Evolutionary conservation across 228 moss, liverwort and hornwort genomes (phyloP).

Genomic region (Sphagnum fallax): DNA sequence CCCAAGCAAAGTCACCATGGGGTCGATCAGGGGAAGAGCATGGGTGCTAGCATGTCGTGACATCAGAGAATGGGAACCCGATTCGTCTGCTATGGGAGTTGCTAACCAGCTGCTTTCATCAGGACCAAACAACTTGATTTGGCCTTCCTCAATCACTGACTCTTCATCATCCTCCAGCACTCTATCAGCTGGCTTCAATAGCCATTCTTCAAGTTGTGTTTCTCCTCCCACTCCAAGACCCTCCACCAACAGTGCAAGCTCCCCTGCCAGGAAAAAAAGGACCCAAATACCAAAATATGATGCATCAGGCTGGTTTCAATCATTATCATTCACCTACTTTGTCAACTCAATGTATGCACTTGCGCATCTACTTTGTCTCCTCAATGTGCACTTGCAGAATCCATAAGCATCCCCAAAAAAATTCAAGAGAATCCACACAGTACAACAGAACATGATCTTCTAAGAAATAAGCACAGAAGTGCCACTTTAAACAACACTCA

Average conservation of each 20-base stretch:
- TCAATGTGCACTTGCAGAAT: too few relatives aligned
- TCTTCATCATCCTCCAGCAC: conserved; percentile 45
- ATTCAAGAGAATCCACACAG: too few relatives aligned
- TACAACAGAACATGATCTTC: too few relatives aligned
- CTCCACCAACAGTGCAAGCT: conserved; percentile 88
- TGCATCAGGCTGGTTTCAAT: too few relatives aligned
- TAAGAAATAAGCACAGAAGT: too few relatives aligned
- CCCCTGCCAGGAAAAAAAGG: conserved; percentile 29
- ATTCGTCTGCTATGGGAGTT: conserved; percentile 71
- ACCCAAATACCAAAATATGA: too few relatives aligned
- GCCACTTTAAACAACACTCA: too few relatives aligned
- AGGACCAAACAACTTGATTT: conserved; percentile 77
- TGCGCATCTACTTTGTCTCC: too few relatives aligned
- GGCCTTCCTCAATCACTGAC: conserved; percentile 56
- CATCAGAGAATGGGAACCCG: conserved; percentile 32
- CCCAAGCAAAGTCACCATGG: conserved; percentile 76
- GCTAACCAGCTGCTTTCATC: conserved; percentile 89
- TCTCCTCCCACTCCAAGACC: conserved; percentile 79
- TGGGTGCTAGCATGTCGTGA: conserved; percentile 50
- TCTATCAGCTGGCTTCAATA: conserved; percentile 71
- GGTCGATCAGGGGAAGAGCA: conserved; percentile 54
- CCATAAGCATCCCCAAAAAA: too few relatives aligned
- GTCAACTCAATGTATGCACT: too few relatives aligned
- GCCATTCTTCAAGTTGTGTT: conserved; percentile 77
- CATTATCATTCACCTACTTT: too few relatives aligned